Conservation (phyloP, 2,329 filamentous ascomycete genomes). For the Fusarium coicis region DNA sequence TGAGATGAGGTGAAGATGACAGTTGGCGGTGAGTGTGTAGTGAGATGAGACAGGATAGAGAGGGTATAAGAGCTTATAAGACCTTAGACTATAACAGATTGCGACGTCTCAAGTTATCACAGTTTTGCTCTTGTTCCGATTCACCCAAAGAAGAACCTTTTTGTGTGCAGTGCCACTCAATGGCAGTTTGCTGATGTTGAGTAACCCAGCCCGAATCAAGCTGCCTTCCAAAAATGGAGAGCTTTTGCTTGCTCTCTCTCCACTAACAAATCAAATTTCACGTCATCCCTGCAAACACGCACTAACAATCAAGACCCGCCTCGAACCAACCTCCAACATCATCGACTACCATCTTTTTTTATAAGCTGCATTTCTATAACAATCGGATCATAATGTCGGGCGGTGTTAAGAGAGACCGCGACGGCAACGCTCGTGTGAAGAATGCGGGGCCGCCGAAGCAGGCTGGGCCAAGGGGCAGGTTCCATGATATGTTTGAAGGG, state of each 20-base stretch:
- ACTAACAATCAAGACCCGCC: slow-evolving; percentile 34
- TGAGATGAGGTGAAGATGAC: slow-evolving; percentile 36
- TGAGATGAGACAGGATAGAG: slow-evolving; percentile 4
- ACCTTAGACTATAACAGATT: slow-evolving; percentile 26
- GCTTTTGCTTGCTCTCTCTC: not conserved
- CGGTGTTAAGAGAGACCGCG: slow-evolving; percentile 46
- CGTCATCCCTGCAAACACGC: slow-evolving; percentile 35
- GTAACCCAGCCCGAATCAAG: slow-evolving; percentile 14
- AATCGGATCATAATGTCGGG: slow-evolving; percentile 18
- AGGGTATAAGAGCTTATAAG: not conserved
- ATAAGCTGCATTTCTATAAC: not conserved
- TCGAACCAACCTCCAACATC: slow-evolving; percentile 35
- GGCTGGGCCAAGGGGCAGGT: slow-evolving; percentile 53
- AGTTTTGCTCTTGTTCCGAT: not conserved
- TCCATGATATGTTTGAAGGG: slow-evolving; percentile 81
- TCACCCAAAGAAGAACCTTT: not conserved
- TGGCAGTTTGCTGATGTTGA: slow-evolving; percentile 18
- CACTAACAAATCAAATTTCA: slow-evolving; percentile 41
- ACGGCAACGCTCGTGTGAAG: slow-evolving; percentile 60
- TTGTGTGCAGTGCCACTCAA: slow-evolving; percentile 24
- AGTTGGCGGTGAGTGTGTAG: slow-evolving; percentile 38
- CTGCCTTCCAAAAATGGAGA: slow-evolving; percentile 29
- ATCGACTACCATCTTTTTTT: slow-evolving; percentile 23
- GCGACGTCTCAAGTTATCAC: not conserved
- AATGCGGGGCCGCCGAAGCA: slow-evolving; percentile 41